Conservation (phyloP, 805 yeast species). For the Sporopachydermia lactativora region DNA sequence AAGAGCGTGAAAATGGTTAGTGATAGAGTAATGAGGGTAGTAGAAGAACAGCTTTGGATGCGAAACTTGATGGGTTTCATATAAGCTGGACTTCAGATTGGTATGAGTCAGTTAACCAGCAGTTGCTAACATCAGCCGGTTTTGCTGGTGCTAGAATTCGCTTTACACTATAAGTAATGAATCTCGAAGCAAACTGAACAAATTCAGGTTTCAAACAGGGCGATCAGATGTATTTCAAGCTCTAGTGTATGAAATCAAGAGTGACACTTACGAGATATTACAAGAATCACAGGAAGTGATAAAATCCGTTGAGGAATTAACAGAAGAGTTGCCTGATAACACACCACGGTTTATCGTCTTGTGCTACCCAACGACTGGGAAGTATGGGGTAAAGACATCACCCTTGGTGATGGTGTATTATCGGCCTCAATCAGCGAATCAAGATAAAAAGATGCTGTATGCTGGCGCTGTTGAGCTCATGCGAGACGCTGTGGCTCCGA, state of each 20-base stretch:
- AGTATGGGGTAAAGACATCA: slow-evolving; percentile 59
- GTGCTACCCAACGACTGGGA: slow-evolving; percentile 56
- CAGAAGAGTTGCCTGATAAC: slow-evolving; percentile 71
- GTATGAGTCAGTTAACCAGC: no score
- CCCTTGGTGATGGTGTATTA: slow-evolving; percentile 79
- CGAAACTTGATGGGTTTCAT: no score
- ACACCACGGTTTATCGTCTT: slow-evolving; percentile 63
- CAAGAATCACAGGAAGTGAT: slow-evolving; percentile 35
- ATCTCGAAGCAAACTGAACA: slow-evolving; percentile 44
- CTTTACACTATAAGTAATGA: slow-evolving; percentile 51
- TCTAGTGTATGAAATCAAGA: slow-evolving; percentile 45
- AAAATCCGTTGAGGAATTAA: slow-evolving; percentile 41
- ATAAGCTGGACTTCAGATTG: no score
- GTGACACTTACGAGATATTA: slow-evolving; percentile 34
- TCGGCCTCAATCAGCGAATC: slow-evolving; percentile 79
- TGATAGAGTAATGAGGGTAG: no score
- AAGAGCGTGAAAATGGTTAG: no score
- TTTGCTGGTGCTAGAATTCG: no score
- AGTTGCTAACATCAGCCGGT: no score
- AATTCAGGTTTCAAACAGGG: slow-evolving; percentile 62
- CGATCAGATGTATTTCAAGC: slow-evolving; percentile 50
- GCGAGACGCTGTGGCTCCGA: slow-evolving; percentile 67
- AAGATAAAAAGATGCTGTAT: slow-evolving; percentile 71
- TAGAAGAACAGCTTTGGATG: no score
- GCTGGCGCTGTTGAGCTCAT: slow-evolving; percentile 83